Evolutionary conservation across 1,284 basidiomycete genomes (phyloP).

Genomic region (Malassezia arunalokei): DNA sequence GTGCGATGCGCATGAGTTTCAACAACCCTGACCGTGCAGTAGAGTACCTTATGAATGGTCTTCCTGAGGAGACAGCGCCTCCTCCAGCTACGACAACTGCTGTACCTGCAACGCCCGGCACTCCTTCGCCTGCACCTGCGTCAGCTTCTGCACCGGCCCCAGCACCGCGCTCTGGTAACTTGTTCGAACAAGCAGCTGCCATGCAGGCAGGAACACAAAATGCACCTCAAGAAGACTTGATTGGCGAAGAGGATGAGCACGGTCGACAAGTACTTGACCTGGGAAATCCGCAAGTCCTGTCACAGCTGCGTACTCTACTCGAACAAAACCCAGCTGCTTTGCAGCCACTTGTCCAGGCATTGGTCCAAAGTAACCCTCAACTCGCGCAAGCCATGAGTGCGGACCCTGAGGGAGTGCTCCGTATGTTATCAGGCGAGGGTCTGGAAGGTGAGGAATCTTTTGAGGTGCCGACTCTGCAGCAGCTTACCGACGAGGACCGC

Average conservation of each 20-base stretch:
- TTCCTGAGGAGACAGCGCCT: conserved; percentile 51
- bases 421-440: conserved; percentile 31
- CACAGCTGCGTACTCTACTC: conserved; percentile 37
- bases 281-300: conserved; percentile 41
- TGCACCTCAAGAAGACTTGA: conserved; percentile 11
- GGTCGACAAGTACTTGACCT: conserved; percentile 40
- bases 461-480: conserved; percentile 27
- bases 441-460: conserved; percentile 28
- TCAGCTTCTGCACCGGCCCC: conserved; percentile 24
- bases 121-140: conserved; percentile 48
- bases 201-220: conserved; percentile 23
- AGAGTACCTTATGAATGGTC: conserved; percentile 85
- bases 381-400: conserved; percentile 38
- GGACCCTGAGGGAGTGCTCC: conserved; percentile 40
- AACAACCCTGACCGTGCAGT: conserved; percentile 97
- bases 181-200: conserved; percentile 47
- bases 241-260: conserved; percentile 32
- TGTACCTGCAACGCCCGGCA: conserved; percentile 51
- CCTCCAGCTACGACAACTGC: conserved; percentile 32
- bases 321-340: conserved; percentile 43
- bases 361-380: conserved; percentile 43
- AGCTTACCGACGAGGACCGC: conserved; percentile 33
- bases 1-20: conserved; percentile 80
- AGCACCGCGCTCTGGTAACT: conserved; percentile 39
- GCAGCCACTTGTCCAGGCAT: conserved; percentile 40